Evolutionary conservation across 495 filamentous ascomycete species (phyloP).

Genomic region (Hypoxylon trugodes): DNA sequence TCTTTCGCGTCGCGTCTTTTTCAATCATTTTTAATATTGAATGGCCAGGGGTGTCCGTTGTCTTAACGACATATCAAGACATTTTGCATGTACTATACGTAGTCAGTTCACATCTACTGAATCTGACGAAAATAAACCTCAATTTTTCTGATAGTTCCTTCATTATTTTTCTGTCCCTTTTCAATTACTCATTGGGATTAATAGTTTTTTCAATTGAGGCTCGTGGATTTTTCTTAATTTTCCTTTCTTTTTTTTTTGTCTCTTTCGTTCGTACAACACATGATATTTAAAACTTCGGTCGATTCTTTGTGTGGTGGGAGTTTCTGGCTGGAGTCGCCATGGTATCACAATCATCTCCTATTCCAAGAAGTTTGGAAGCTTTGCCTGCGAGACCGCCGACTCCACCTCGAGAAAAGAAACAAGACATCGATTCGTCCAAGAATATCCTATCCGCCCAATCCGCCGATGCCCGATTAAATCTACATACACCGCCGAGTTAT

Average conservation of each 20-base stretch:
- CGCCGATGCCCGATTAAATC: constrained; percentile 44
- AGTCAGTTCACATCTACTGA: constrained; percentile 5
- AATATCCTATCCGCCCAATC: constrained; percentile 39
- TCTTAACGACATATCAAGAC: constrained; percentile 2
- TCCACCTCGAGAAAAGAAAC: constrained; percentile 59
- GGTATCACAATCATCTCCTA: constrained; percentile 51
- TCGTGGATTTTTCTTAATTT: constrained; percentile 15
- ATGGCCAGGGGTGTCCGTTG: constrained; percentile 16
- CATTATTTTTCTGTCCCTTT: not conserved
- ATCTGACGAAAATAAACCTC: constrained; percentile 1
- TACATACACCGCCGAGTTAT: constrained; percentile 60
- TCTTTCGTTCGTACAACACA: constrained; percentile 15
- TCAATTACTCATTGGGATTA: not conserved
- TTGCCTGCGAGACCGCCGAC: constrained; percentile 63
- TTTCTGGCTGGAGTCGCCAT: constrained; percentile 52
- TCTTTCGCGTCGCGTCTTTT: constrained; percentile 36
- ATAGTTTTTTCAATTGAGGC: constrained; percentile 4
- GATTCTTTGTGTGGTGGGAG: constrained; percentile 32
- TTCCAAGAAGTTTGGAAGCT: constrained; percentile 53
- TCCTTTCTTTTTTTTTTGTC: too few relatives aligned
- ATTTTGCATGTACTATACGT: too few relatives aligned
- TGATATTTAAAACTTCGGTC: constrained; percentile 24
- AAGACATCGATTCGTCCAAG: constrained; percentile 43
- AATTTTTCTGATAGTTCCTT: not conserved
- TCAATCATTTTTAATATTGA: constrained; percentile 6